These are phyloP conservation scores for Endotrypanum monterogeii DNA, from an alignment of 208 protist genomes.

Conservation along the genomic window DNA sequence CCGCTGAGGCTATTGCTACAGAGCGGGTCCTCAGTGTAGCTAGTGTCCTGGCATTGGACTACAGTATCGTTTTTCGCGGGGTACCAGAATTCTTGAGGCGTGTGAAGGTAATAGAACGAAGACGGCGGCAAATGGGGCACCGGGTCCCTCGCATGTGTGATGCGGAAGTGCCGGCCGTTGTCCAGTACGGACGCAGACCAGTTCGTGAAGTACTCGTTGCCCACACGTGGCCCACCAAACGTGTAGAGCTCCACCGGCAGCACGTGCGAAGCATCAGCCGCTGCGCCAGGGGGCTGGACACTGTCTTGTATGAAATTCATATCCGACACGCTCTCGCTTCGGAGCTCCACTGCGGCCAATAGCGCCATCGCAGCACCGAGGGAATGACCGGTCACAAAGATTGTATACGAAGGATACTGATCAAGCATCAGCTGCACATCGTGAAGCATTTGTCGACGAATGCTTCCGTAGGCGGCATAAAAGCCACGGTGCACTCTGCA, in stretches of 20 bases:
- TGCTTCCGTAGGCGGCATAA: slow-evolving; percentile 40
- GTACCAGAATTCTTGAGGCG: slow-evolving; percentile 60
- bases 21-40: slow-evolving; percentile 35
- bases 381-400: slow-evolving; percentile 78
- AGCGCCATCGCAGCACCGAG: slow-evolving; percentile 73
- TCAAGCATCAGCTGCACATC: slow-evolving; percentile 37
- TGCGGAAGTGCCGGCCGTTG: slow-evolving; percentile 35
- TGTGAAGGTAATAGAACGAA: slow-evolving; percentile 45
- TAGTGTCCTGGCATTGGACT: slow-evolving; percentile 38
- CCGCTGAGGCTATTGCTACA: slow-evolving; percentile 56
- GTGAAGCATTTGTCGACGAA: slow-evolving; percentile 29
- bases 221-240: slow-evolving; percentile 72
- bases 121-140: slow-evolving; percentile 59
- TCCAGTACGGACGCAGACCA: slow-evolving; percentile 38
- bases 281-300: neutral
- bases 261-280: neutral
- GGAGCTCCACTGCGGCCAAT: slow-evolving; percentile 46
- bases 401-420: slow-evolving; percentile 31
- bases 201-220: slow-evolving; percentile 49
- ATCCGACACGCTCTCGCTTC: neutral
- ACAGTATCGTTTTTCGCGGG: slow-evolving; percentile 16
- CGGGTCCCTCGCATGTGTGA: slow-evolving; percentile 54
- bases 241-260: slow-evolving; percentile 61
- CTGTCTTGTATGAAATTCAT: neutral
- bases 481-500: slow-evolving; percentile 70